Evolutionary conservation across 2,329 filamentous ascomycete species (phyloP), one percentile per base, ranked within the genome.

Genomic region (Tolypocladium guangdongense): DNA sequence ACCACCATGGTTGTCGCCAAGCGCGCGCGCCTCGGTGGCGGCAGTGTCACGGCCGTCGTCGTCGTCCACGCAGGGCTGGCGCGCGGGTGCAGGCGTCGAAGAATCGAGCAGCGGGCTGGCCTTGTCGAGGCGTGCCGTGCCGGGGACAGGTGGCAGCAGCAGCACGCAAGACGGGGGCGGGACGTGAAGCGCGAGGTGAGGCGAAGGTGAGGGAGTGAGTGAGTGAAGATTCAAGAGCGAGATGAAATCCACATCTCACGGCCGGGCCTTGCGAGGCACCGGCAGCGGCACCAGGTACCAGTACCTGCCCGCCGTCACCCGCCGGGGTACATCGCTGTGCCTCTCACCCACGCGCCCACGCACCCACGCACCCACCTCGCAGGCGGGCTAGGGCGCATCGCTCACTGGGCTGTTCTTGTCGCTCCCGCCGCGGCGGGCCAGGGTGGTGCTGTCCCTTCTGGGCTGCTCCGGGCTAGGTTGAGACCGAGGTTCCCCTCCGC

Each of bases 1-100:
- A 62, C 61, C 60, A 70, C 68, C 78, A 82, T 82, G 63, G 62
- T 64, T 58, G 63, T 64, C 56, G 59, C 57, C 52, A 53, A 53
- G 58, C 60, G 58, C 55, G 51, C 57, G 64, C 64, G 64, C 64
- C 66, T 61, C 59, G 59, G 59, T 63, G 64, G 65, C 65, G 60
- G 67, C 64, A 60, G 58, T 54, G 63, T 61, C 57, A 63, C 60
- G 58, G 57, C 53, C 41, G 56, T 45, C 45, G 30, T 56, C 38
- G 56, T 39, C 49, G 32, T 57, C 38, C 53, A 53, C 16, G 52
- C 49, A 38, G 49, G 52, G 36, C 37, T 49, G 47, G 54, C 41
- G 51, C 51, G 37, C 27, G 55, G 51, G 35, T 22, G 46, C 46
- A 32, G 53, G 46, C 41, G 52, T 49, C 39, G 47, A 36, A 22